Evolutionary conservation across 1,284 basidiomycete species (phyloP).

Genomic region (Abortiporus biennis): DNA sequence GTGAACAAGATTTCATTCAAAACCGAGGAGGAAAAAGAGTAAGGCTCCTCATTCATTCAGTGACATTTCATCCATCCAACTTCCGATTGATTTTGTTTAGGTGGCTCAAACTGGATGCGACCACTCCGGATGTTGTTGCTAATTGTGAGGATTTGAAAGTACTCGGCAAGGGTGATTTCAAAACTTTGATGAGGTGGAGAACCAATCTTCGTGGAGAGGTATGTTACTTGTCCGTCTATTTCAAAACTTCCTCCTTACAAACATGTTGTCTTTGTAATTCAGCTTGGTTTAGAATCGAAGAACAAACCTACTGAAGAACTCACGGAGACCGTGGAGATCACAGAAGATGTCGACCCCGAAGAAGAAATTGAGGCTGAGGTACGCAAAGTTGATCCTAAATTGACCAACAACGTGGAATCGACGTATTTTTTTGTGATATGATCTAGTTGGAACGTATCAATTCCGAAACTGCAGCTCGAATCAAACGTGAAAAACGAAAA

Average conservation of each 20-base stretch:
- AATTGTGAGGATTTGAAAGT: constrained; percentile 95
- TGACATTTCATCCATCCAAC: constrained; percentile 5
- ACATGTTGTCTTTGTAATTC: not conserved
- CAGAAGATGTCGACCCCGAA: constrained; percentile 80
- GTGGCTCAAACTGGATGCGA: constrained; percentile 71
- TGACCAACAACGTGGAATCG: not conserved
- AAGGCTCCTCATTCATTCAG: constrained; percentile 20
- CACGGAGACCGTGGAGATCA: constrained; percentile 72
- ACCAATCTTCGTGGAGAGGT: constrained; percentile 80
- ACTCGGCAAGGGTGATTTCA: constrained; percentile 97
- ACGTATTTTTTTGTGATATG: not conserved
- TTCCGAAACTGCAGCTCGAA: constrained; percentile 66
- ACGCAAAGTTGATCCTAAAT: constrained; percentile 17
- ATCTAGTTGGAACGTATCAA: constrained; percentile 79
- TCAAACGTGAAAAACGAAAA: constrained; percentile 80
- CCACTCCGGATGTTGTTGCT: constrained; percentile 74
- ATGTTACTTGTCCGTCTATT: constrained; percentile 11
- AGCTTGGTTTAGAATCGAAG: constrained; percentile 83
- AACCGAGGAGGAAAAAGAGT: constrained; percentile 83
- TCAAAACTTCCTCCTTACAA: not conserved
- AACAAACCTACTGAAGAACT: constrained; percentile 64
- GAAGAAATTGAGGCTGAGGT: constrained; percentile 87
- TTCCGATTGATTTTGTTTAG: constrained; percentile 28
- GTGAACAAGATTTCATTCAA: constrained; percentile 83
- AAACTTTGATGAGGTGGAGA: constrained; percentile 90